These are phyloP conservation scores for Hygrophorus pudorinus DNA, from an alignment of 768 basidiomycete genomes.

Conservation along the genomic window DNA sequence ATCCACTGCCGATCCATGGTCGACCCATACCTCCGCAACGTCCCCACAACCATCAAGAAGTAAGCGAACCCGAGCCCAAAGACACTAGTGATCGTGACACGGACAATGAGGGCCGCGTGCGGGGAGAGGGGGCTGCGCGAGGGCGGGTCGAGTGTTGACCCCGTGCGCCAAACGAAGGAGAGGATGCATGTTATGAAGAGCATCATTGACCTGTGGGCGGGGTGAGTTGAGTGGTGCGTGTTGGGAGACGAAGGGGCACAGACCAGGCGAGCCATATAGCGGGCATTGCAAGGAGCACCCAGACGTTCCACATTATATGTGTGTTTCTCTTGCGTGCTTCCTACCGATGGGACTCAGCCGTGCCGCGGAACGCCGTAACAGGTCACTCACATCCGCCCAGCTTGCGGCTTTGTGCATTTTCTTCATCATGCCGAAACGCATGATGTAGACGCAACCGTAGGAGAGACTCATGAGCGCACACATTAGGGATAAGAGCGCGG, in stretches of 20 bases:
- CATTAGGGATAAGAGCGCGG: slow-evolving; percentile 53
- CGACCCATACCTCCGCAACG: slow-evolving; percentile 49
- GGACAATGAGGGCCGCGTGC: slow-evolving; percentile 37
- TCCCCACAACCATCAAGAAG: slow-evolving; percentile 48
- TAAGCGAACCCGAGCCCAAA: slow-evolving; percentile 53
- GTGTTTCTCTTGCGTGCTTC: slow-evolving; percentile 37
- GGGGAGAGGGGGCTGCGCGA: slow-evolving; percentile 27
- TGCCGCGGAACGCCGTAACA: not conserved
- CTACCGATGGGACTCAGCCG: slow-evolving; percentile 20
- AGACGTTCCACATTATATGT: slow-evolving; percentile 41
- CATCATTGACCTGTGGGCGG: slow-evolving; percentile 47
- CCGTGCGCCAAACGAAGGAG: slow-evolving; percentile 63
- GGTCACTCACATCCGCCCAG: slow-evolving; percentile 53
- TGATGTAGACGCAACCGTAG: slow-evolving; percentile 66
- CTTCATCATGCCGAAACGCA: slow-evolving; percentile 62
- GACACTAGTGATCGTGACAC: slow-evolving; percentile 44
- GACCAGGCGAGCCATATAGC: slow-evolving; percentile 65
- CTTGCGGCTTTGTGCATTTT: slow-evolving; percentile 60
- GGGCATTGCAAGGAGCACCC: slow-evolving; percentile 55
- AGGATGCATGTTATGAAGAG: slow-evolving; percentile 53
- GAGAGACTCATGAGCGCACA: slow-evolving; percentile 62
- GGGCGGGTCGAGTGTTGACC: slow-evolving; percentile 24
- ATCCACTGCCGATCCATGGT: slow-evolving; percentile 13
- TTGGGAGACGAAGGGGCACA: not conserved
- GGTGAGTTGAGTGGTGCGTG: not conserved